Evolutionary conservation across 768 basidiomycete genomes (phyloP).

Genomic region (Pisolithus tinctorius): DNA sequence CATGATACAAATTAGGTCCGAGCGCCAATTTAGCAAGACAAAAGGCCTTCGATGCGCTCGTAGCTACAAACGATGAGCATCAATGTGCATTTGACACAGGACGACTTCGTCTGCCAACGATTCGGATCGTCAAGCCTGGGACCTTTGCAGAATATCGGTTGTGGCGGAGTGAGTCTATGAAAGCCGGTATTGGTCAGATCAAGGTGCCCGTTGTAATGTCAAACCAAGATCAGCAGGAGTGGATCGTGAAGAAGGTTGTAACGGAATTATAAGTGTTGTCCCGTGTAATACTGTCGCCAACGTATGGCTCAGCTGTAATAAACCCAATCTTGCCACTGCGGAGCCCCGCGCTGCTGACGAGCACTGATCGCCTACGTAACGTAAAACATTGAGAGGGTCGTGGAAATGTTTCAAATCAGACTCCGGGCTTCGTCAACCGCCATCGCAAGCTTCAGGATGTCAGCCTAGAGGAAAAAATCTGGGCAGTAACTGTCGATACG

Average conservation of each 20-base stretch:
- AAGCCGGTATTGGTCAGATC: slow-evolving; percentile 4
- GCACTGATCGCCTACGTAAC: too few species aligned
- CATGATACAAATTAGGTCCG: not conserved
- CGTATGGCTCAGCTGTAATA: too few species aligned
- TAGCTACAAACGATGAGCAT: not conserved
- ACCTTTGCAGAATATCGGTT: slow-evolving; percentile 14
- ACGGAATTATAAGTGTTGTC: slow-evolving; percentile 5
- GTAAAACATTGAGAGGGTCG: too few species aligned
- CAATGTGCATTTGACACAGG: not conserved
- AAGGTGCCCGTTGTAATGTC: slow-evolving; percentile 11
- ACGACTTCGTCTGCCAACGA: slow-evolving; percentile 9
- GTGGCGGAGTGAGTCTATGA: slow-evolving; percentile 9
- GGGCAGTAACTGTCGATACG: too few species aligned
- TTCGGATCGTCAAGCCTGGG: slow-evolving; percentile 15
- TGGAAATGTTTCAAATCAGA: too few species aligned
- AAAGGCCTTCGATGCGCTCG: not conserved
- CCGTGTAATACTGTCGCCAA: too few species aligned
- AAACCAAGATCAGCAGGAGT: slow-evolving; percentile 4
- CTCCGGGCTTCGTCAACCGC: too few species aligned
- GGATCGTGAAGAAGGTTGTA: slow-evolving; percentile 13
- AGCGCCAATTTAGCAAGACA: not conserved
- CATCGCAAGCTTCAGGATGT: too few species aligned
- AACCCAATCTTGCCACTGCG: too few species aligned
- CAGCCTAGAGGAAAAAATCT: too few species aligned
- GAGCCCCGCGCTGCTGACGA: too few species aligned